Conservation (phyloP, 1,284 basidiomycete genomes). For the Neotropicomus parvogracilis region DNA sequence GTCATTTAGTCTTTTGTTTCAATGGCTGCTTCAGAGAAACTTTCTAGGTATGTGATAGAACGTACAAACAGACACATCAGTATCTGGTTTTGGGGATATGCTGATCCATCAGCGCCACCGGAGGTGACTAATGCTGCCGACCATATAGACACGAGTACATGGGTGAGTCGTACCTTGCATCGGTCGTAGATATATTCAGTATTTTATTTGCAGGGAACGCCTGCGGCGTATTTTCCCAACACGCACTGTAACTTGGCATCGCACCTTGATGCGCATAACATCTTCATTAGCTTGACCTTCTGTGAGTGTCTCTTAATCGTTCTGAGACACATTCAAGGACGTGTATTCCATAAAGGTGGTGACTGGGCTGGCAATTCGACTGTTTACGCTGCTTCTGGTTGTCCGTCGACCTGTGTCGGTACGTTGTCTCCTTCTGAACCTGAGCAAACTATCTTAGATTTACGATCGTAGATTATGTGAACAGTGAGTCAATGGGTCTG, state of each 20-base stretch:
- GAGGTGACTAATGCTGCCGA: constrained; percentile 29
- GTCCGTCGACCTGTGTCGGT: constrained; percentile 36
- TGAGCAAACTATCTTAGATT: background rate
- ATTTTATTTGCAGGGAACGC: constrained; percentile 32
- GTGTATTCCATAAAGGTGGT: constrained; percentile 32
- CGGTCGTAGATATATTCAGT: constrained; percentile 1
- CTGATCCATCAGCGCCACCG: constrained; percentile 24
- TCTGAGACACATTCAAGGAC: background rate
- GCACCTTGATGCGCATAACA: constrained; percentile 37
- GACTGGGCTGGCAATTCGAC: constrained; percentile 38
- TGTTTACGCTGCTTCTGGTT: constrained; percentile 34
- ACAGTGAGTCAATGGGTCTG: constrained; percentile 27
- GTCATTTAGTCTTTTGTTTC: background rate
- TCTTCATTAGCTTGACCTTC: constrained; percentile 42
- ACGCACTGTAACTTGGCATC: constrained; percentile 35
- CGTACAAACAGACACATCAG: constrained; percentile 34
- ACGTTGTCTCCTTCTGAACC: background rate
- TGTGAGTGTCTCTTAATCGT: constrained; percentile 25
- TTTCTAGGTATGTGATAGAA: constrained; percentile 38
- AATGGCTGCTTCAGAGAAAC: background rate
- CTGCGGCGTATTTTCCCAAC: constrained; percentile 39
- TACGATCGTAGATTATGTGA: constrained; percentile 22
- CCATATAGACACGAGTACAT: constrained; percentile 30
- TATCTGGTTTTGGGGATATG: constrained; percentile 42
- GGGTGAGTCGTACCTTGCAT: constrained; percentile 27